A percentile compares a stretch with the other conserved stretches of the same genome.
These are phyloP conservation scores for Cucurbita ficifolia DNA, from an alignment of 306 rosid genomes.

Conservation along the genomic window DNA sequence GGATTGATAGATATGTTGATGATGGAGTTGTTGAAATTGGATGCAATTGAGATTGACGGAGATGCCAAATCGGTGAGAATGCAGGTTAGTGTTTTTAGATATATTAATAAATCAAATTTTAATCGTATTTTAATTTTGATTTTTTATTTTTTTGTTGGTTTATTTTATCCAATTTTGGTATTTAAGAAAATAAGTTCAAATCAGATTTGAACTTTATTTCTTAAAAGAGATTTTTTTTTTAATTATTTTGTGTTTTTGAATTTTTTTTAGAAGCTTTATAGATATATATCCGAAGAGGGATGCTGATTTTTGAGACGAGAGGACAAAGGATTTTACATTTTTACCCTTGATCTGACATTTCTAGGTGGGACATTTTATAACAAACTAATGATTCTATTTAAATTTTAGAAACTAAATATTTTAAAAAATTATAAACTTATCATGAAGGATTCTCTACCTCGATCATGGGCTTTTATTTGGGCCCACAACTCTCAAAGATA, in stretches of 20 bases:
- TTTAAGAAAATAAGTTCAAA: no score
- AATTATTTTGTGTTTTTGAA: no score
- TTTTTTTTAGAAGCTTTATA: no score
- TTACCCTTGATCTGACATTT: neutral
- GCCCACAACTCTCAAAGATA: neutral
- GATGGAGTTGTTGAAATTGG: slow-evolving; percentile 56
- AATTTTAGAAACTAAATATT: neutral
- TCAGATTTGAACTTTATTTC: no score
- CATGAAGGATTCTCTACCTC: neutral
- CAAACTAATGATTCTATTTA: neutral
- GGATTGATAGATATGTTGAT: slow-evolving; percentile 43
- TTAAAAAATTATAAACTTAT: neutral
- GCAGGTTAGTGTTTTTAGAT: slow-evolving; percentile 25
- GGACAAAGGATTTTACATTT: neutral
- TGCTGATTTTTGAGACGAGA: neutral
- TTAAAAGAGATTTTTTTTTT: no score
- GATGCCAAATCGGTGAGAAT: slow-evolving; percentile 49
- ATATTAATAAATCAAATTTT: neutral
- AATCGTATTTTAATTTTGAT: neutral
- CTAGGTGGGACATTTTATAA: neutral
- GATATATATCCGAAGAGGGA: no score
- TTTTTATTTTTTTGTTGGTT: neutral
- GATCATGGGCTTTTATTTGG: neutral
- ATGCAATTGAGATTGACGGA: slow-evolving; percentile 40
- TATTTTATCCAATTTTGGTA: neutral